Evolutionary conservation across 1,284 basidiomycete species (phyloP), one percentile per base, ranked within the genome.

Genomic region (Mycosarcoma maydis): DNA sequence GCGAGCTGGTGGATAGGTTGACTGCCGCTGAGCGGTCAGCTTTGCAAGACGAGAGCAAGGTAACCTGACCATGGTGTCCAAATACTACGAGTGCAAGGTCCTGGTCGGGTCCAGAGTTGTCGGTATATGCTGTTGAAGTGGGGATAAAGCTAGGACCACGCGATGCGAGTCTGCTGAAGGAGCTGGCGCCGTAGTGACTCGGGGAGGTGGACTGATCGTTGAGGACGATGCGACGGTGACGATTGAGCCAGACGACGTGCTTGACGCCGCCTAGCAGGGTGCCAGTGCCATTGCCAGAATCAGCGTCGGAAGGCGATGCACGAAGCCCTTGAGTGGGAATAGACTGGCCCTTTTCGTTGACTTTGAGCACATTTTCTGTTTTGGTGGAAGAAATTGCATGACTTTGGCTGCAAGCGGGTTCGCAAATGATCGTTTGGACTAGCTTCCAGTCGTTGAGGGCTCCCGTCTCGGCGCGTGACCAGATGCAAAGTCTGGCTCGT

Each of bases 371-470:
- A n/a, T 72, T 61, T 33, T 54, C 54, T 10, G 50, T 10, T 19
- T 47, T 54, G 5, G 39, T 4, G 1, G 43, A 20, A 8, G 41
- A 19, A 11, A 36, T 38, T n/a, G 23, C 11, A 10, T 34, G 23
- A 10, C 32, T 40, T 39, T 5, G 5, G 34, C 10, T 13, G n/a
- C 42, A 42, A 4, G 26, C 17, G 9, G 41, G 24, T 14, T 50
- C 26, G 48, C 66, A 58, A 2, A 42, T 17, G 7, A 67, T 4
- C 13, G 42, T 24, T 14, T 67, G 51, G 16, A 64, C 39, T 4
- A 59, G 41, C 39, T 57, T 59, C 69, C 69, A 72, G 33, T 62
- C 69, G 23, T 72, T 67, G 42, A 67, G 42, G 0, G 64, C 50
- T 16, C 55, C 62, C 9, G 62, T 59, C 26, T 62, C 55, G 8